phyloP scores from a whole-genome alignment of 139 green algal species.

The Closterium sp. region DNA sequence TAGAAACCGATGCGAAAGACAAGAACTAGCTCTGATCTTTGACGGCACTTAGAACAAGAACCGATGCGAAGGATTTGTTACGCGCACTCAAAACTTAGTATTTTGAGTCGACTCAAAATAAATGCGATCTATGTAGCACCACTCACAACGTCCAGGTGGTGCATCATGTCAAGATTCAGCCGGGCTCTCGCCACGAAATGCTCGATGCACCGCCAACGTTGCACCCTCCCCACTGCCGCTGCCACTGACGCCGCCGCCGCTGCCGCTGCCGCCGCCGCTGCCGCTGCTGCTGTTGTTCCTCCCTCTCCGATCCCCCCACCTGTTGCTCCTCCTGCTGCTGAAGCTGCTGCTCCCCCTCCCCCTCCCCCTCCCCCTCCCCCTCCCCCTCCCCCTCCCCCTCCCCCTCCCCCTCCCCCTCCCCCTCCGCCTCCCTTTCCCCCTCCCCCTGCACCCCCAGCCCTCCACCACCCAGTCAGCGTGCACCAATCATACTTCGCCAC shows the following conservation, averaged over 20 bases:
- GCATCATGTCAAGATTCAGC: conserved; percentile 78
- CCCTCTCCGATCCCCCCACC: too few species aligned
- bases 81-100: too few species aligned
- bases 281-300: neutral
- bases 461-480: conserved; percentile 80
- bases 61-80: too few species aligned
- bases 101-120: too few species aligned
- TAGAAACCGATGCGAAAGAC: too few species aligned
- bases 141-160: conserved; percentile 84
- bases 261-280: neutral
- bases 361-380: conserved; percentile 37
- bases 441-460: conserved; percentile 44
- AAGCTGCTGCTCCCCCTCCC: too few species aligned
- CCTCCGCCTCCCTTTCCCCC: conserved; percentile 34
- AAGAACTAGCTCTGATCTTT: too few species aligned
- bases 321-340: too few species aligned
- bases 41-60: too few species aligned
- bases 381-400: conserved; percentile 47
- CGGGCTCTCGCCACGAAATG: conserved; percentile 48
- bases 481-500: conserved; percentile 67
- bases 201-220: conserved; percentile 53
- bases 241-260: neutral
- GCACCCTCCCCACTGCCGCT: neutral
- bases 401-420: conserved; percentile 72
- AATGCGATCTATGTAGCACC: too few species aligned